Base-by-base conservation (phyloP, 805 yeast species). In the Yamadazyma olivae region DNA sequence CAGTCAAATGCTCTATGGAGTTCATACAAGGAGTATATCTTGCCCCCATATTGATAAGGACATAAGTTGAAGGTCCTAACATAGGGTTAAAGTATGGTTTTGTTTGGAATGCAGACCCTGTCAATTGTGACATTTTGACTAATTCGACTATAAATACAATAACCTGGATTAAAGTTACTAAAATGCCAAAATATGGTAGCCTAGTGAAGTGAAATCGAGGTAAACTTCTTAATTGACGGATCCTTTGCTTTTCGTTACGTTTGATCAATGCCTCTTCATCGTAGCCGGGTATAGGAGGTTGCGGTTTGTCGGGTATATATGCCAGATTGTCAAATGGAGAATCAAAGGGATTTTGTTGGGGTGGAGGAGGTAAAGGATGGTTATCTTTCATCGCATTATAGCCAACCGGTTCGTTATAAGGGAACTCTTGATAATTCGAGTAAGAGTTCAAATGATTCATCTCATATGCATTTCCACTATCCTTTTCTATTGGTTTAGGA, bases 71-170 rank as follows among this genome's bases (percentile, higher is more conserved):
- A 9, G 90, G 90, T 1, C 90, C 90, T 18, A 83, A 53, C 89
- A 83, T 82, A 5, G 89, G 90, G 52, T 83, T 83, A 63, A 83
- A 79, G 41, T 77, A 74, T 4, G 90, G 90, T 46, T 79, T 56
- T 0, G 85, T 78, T 51, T 79, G 86, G 41, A 83, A 71, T 3
- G 82, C 77, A 12, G 74, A 67, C 2, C 86, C 85, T 0, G 89
- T 82, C 29, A 75, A 61, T 5, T 53, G 48, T 5, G 77, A 71
- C 84, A 78, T 77, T 38, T 60, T 63, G 8, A 65, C 71, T 23
- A 83, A 56, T 53, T 83, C 89, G 9, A 71, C 81, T 6, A 81
- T 67, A 49, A 83, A 83, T 6, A 83, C 81, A 6, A 57, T 56
- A 4, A 76, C 47, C 48, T 82, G 80, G 14, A 72, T 64, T 7